Conservation (phyloP, 306 rosid genomes). For the Fragaria vesca region DNA sequence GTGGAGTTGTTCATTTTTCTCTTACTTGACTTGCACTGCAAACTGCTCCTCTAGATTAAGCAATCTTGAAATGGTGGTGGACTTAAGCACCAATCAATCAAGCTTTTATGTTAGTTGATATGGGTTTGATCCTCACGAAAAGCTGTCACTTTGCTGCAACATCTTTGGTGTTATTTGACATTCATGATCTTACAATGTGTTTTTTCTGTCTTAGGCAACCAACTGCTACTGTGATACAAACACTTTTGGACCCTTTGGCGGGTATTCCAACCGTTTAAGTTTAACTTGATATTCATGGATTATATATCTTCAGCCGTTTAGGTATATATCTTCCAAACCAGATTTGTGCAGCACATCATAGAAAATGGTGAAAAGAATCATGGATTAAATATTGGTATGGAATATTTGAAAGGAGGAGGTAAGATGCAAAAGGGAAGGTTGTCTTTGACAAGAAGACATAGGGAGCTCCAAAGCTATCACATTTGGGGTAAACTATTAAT, state of each 20-base stretch:
- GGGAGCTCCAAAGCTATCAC: constrained; percentile 7
- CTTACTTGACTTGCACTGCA: background rate
- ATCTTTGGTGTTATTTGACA: constrained; percentile 12
- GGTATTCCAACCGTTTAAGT: constrained; percentile 9
- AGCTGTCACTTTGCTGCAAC: constrained; percentile 27
- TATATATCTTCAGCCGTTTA: background rate
- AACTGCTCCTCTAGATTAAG: background rate
- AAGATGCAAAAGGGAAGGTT: background rate
- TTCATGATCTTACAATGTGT: background rate
- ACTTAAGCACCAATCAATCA: background rate
- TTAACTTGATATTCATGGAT: background rate
- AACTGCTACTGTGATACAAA: constrained; percentile 3
- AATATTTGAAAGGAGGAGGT: background rate
- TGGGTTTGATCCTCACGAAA: constrained; percentile 27
- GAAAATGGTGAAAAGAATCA: background rate
- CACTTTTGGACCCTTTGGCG: constrained; percentile 15
- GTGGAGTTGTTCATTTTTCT: constrained; percentile 14
- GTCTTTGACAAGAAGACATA: constrained; percentile 9
- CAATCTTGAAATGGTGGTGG: background rate
- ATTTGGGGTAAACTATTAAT: background rate
- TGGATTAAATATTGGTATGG: background rate
- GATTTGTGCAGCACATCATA: background rate
- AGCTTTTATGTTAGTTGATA: constrained; percentile 11
- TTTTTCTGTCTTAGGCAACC: background rate
- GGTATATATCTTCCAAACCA: background rate